Conservation (phyloP, 164 flowering plant genomes). For the Stephania japonica region DNA sequence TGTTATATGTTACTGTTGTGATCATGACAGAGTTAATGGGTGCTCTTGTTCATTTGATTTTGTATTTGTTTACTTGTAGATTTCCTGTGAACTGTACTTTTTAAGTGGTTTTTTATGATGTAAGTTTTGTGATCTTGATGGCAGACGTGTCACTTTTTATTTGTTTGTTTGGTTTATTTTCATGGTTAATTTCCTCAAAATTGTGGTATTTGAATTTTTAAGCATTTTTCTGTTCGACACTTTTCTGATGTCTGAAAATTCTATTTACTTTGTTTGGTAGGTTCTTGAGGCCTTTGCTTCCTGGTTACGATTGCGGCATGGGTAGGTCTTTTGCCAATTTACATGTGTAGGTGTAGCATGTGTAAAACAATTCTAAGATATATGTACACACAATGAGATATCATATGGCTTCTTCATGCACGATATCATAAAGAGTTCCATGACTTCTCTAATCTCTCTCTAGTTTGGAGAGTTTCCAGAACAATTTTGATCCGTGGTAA, state of each 20-base stretch:
- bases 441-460: background rate
- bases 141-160: background rate
- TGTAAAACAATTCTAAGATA: background rate
- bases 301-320: conserved; percentile 88
- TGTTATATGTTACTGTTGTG: background rate
- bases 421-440: background rate
- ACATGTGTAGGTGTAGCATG: background rate
- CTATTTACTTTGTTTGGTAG: conserved; percentile 34
- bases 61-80: too few relatives aligned
- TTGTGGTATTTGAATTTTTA: background rate
- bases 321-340: conserved; percentile 38
- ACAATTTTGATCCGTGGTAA: background rate
- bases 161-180: background rate
- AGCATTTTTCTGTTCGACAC: background rate
- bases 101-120: background rate
- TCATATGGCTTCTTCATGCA: background rate
- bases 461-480: background rate
- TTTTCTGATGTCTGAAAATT: background rate
- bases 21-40: background rate
- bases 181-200: background rate
- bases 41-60: background rate
- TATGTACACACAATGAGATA: background rate
- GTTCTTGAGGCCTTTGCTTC: conserved; percentile 98
- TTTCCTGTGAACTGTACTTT: background rate
- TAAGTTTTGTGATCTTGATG: background rate